These are phyloP conservation scores for Sarocladium strictum DNA, from an alignment of 2,329 filamentous ascomycete species.

Conservation along the genomic window DNA sequence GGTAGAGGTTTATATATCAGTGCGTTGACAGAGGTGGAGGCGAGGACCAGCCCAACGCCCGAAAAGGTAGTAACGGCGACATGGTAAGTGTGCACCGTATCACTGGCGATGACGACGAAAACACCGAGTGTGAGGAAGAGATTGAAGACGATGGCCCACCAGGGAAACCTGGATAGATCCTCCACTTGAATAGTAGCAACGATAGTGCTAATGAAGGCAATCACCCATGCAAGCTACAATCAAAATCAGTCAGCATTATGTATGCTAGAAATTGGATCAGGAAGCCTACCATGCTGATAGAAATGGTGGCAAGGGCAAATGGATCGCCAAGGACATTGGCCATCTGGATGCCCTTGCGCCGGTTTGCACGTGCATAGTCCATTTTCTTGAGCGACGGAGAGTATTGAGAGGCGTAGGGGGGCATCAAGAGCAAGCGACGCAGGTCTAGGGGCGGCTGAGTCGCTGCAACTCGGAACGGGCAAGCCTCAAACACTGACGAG, in stretches of 20 bases:
- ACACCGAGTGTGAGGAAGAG: slow-evolving; percentile 77
- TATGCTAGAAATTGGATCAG: not conserved
- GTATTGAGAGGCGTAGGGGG: slow-evolving; percentile 64
- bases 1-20: slow-evolving; percentile 72
- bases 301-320: slow-evolving; percentile 90
- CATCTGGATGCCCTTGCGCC: slow-evolving; percentile 61
- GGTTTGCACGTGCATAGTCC: slow-evolving; percentile 57
- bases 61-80: slow-evolving; percentile 88
- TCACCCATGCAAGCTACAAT: slow-evolving; percentile 83
- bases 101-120: slow-evolving; percentile 75
- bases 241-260: not conserved
- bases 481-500: not conserved
- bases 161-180: slow-evolving; percentile 71
- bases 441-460: slow-evolving; percentile 9
- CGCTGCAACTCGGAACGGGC: not conserved
- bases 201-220: slow-evolving; percentile 82
- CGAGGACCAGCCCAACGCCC: slow-evolving; percentile 74
- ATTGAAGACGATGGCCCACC: slow-evolving; percentile 87
- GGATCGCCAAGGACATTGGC: slow-evolving; percentile 94
- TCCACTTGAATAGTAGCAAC: slow-evolving; percentile 52
- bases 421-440: slow-evolving; percentile 50
- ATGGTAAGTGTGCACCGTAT: slow-evolving; percentile 81
- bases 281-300: slow-evolving; percentile 75
- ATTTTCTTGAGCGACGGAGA: slow-evolving; percentile 76
- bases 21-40: slow-evolving; percentile 79